Evolutionary conservation across 495 filamentous ascomycete genomes (phyloP).

Genomic region (Sordaria brevicollis): DNA sequence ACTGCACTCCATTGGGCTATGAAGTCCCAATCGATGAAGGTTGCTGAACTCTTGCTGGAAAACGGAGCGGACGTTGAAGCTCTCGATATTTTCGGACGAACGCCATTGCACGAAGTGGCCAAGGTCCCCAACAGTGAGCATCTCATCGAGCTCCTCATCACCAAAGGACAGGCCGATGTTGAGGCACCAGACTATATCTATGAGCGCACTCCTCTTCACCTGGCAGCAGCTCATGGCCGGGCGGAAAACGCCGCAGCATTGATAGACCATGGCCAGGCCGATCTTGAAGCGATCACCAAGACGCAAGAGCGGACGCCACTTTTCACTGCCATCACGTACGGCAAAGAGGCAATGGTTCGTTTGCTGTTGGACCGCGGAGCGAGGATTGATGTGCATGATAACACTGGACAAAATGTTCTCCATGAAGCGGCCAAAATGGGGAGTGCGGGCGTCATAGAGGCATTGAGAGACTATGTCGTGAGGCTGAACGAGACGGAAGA

Average conservation of each 20-base stretch:
- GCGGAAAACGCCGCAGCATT: not conserved
- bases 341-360: not conserved
- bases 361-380: not conserved
- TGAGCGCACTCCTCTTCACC: not conserved
- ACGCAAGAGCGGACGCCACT: not conserved
- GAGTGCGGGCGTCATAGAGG: not conserved
- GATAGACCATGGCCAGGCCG: not conserved
- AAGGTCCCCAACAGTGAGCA: not conserved
- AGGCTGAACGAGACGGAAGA: not conserved
- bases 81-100: not conserved
- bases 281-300: not conserved
- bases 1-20: not conserved
- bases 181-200: not conserved
- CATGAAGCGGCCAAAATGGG: not conserved
- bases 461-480: not conserved
- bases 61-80: not conserved
- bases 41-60: not conserved
- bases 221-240: not conserved
- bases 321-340: not conserved
- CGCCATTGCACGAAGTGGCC: not conserved
- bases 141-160: not conserved
- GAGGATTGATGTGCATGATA: not conserved
- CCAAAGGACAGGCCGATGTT: not conserved
- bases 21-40: not conserved
- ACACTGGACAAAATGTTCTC: not conserved